Evolutionary conservation across 129 eudicot genomes (phyloP).

Genomic region (Flaveria ramosissima): DNA sequence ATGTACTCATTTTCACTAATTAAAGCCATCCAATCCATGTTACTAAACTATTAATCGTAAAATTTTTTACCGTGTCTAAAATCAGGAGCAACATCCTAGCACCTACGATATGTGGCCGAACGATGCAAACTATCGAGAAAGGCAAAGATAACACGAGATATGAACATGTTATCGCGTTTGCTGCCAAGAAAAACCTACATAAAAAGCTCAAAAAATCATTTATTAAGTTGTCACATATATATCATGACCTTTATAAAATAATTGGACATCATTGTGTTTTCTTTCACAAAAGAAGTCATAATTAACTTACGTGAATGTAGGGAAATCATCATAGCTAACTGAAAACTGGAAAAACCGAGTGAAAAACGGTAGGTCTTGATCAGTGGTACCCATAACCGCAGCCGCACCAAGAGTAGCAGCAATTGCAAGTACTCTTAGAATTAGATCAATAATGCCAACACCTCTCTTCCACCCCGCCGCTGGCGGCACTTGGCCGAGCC

Average conservation of each 20-base stretch:
- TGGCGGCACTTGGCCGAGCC: conserved; percentile 19
- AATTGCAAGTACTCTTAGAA: conserved; percentile 53
- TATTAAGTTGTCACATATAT: background rate
- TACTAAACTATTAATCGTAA: background rate
- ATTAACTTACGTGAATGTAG: conserved; percentile 57
- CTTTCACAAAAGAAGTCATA: background rate
- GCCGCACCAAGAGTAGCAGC: conserved; percentile 58
- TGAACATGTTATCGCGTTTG: conserved; percentile 51
- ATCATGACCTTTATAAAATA: background rate
- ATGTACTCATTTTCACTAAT: background rate
- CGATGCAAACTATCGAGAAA: conserved; percentile 59
- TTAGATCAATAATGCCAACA: conserved; percentile 54
- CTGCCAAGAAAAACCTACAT: conserved; percentile 53
- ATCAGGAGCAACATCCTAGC: conserved; percentile 63
- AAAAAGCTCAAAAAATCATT: background rate
- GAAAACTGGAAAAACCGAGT: conserved; percentile 59
- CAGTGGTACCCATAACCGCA: conserved; percentile 63
- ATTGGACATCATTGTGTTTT: background rate
- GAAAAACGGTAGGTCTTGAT: conserved; percentile 54
- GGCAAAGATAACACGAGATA: conserved; percentile 63
- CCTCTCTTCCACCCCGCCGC: conserved; percentile 57
- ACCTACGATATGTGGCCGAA: conserved; percentile 54
- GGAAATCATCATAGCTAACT: conserved; percentile 71
- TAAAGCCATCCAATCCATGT: background rate
- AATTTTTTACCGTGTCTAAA: conserved; percentile 51